These are phyloP conservation scores for Termitomyces sp. DNA, from an alignment of 768 basidiomycete species.

Conservation along the genomic window DNA sequence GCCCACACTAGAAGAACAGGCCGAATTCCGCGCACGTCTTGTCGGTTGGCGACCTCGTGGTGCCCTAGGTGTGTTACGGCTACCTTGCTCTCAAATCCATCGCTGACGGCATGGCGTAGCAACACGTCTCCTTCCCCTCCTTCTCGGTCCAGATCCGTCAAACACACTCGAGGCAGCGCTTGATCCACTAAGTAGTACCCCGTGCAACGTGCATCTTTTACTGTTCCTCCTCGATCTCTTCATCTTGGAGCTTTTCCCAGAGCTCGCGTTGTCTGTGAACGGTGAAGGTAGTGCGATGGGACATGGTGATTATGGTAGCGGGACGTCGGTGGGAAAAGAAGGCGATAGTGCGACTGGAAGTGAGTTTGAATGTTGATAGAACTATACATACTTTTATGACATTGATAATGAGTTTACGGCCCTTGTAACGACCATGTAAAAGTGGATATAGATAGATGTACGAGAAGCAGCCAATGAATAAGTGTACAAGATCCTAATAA, in stretches of 20 bases:
- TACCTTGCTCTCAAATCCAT: background rate
- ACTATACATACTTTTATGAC: background rate
- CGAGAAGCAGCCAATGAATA: background rate
- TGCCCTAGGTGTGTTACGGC: constrained; percentile 25
- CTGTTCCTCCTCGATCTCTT: constrained; percentile 71
- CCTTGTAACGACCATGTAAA: background rate
- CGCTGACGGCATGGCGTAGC: constrained; percentile 1
- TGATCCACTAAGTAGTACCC: constrained; percentile 53
- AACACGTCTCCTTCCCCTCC: constrained; percentile 40
- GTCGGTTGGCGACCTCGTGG: constrained; percentile 33
- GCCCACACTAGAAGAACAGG: constrained; percentile 75
- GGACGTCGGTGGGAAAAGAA: background rate
- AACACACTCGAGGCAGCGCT: constrained; percentile 48
- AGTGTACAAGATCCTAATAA: background rate
- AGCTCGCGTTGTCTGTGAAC: constrained; percentile 37
- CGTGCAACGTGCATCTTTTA: constrained; percentile 78
- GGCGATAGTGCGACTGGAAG: background rate
- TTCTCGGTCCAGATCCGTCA: constrained; percentile 51
- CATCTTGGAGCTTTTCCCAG: constrained; percentile 72
- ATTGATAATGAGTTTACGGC: background rate
- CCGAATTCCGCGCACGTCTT: constrained; percentile 43
- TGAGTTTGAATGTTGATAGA: background rate
- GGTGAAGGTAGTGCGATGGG: background rate
- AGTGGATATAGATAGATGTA: background rate
- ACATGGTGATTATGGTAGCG: background rate